Conservation (phyloP, 441 rosid species). For the Corymbia calophylla region DNA sequence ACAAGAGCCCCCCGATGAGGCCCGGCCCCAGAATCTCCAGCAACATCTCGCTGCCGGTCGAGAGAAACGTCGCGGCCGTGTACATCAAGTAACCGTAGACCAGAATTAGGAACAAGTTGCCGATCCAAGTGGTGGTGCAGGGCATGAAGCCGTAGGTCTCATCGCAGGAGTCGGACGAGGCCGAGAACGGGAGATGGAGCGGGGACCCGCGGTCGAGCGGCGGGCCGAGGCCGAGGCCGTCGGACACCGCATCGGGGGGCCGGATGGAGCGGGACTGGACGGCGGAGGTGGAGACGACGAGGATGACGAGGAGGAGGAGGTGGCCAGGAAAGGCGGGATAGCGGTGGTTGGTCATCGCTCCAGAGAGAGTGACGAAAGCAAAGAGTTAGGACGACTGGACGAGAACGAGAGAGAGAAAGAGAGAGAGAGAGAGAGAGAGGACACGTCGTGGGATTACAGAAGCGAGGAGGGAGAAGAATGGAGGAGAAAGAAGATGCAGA, state of each 20-base stretch:
- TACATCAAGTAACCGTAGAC: slow-evolving; percentile 86
- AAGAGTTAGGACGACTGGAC: background rate
- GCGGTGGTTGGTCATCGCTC: background rate
- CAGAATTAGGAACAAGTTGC: slow-evolving; percentile 71
- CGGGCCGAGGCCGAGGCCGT: background rate
- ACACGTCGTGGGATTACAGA: background rate
- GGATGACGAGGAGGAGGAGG: background rate
- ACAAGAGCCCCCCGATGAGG: slow-evolving; percentile 80
- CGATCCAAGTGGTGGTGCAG: slow-evolving; percentile 68
- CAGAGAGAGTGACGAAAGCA: background rate
- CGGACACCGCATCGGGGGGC: background rate
- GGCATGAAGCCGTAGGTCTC: slow-evolving; percentile 92
- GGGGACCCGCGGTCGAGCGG: background rate
- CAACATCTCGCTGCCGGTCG: slow-evolving; percentile 83
- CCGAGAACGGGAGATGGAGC: slow-evolving; percentile 3
- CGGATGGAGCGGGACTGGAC: slow-evolving; percentile 19
- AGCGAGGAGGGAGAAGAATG: background rate
- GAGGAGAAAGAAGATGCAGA: background rate
- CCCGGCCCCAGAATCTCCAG: slow-evolving; percentile 93
- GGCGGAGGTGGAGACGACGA: background rate
- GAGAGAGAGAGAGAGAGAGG: background rate
- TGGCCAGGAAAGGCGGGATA: background rate
- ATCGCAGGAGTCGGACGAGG: slow-evolving; percentile 47
- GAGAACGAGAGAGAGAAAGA: background rate
- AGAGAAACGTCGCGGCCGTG: slow-evolving; percentile 75